Percentiles rank a stretch among this genome's conserved stretches.
These are phyloP conservation scores for Tagetes erecta DNA, from an alignment of 129 eudicot genomes.

Conservation along the genomic window DNA sequence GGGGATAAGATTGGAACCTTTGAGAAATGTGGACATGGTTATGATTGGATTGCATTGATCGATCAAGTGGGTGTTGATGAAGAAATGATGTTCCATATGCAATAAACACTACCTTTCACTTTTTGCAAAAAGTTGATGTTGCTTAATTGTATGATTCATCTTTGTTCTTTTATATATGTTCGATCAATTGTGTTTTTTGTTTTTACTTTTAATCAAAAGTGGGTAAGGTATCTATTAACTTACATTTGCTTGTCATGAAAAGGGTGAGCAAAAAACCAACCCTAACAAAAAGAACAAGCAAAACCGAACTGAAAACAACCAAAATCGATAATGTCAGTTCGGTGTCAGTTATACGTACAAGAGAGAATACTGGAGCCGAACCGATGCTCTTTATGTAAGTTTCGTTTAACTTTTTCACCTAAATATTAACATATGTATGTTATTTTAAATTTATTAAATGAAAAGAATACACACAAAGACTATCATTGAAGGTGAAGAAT, in stretches of 20 bases:
- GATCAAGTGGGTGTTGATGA: constrained; percentile 17
- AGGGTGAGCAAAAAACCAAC: too few relatives aligned
- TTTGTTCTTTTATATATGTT: not conserved
- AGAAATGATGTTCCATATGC: constrained; percentile 11
- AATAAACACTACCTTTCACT: constrained; percentile 8
- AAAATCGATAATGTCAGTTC: too few relatives aligned
- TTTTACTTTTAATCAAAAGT: not conserved
- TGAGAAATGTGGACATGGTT: constrained; percentile 15
- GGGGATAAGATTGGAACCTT: constrained; percentile 19
- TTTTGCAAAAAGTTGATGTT: not conserved
- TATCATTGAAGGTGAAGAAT: too few relatives aligned
- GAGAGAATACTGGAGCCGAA: too few relatives aligned
- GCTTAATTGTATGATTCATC: not conserved
- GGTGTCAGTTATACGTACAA: too few relatives aligned
- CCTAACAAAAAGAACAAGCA: too few relatives aligned
- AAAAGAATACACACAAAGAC: too few relatives aligned
- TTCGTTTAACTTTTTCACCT: too few relatives aligned
- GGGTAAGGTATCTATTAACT: not conserved
- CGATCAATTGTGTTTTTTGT: not conserved
- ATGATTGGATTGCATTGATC: not conserved
- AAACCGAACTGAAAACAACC: too few relatives aligned
- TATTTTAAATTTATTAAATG: too few relatives aligned
- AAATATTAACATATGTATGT: too few relatives aligned
- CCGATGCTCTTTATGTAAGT: too few relatives aligned
- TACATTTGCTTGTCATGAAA: not conserved